Conservation (phyloP, 495 filamentous ascomycete genomes). For the Aspergillus ostianus region DNA sequence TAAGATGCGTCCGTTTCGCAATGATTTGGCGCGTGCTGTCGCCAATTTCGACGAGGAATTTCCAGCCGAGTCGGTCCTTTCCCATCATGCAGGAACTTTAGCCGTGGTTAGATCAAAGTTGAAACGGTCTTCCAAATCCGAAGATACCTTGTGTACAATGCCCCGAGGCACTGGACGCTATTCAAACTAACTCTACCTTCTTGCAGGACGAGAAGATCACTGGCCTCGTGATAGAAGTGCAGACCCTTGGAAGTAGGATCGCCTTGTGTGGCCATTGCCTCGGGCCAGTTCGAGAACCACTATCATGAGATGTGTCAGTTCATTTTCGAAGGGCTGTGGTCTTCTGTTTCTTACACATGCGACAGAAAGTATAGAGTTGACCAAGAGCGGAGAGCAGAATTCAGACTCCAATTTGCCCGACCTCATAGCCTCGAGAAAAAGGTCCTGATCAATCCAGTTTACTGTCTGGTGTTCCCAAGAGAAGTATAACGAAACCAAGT, state of each 20-base stretch:
- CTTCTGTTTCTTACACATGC: neutral
- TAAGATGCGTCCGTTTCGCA: neutral
- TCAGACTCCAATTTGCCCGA: neutral
- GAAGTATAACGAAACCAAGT: neutral
- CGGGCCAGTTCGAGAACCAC: slow-evolving; percentile 25
- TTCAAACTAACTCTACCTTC: slow-evolving; percentile 12
- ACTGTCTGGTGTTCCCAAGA: neutral
- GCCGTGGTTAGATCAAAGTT: neutral
- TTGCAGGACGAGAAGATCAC: slow-evolving; percentile 13
- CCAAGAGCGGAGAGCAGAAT: neutral
- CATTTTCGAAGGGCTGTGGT: neutral
- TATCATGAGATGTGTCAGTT: neutral
- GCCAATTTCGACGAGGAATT: slow-evolving; percentile 1
- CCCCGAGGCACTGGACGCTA: slow-evolving; percentile 17
- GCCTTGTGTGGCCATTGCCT: slow-evolving; percentile 14
- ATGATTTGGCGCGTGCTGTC: neutral
- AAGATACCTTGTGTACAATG: slow-evolving; percentile 7
- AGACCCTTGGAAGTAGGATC: slow-evolving; percentile 18
- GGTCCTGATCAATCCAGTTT: neutral
- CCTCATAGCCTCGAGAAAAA: neutral
- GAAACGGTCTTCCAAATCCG: neutral
- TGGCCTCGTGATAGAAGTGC: slow-evolving; percentile 29
- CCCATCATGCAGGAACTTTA: slow-evolving; percentile 16
- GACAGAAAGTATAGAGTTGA: neutral
- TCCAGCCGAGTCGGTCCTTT: slow-evolving; percentile 20